These are phyloP conservation scores for Alliaria petiolata DNA, from an alignment of 345 rosid species.

Conservation along the genomic window DNA sequence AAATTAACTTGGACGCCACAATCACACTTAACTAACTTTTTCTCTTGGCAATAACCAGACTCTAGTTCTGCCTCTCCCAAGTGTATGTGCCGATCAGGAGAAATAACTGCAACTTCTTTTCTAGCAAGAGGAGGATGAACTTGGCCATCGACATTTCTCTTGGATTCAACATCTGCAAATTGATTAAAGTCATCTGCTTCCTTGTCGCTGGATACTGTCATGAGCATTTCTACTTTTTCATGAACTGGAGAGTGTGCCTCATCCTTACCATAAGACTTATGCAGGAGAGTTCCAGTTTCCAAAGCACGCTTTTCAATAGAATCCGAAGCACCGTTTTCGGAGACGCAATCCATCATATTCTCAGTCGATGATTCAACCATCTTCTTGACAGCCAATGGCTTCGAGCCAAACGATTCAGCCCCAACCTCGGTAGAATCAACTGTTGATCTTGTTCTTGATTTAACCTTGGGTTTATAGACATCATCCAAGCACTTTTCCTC, in stretches of 20 bases:
- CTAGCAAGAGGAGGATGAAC: neutral
- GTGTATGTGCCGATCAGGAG: too few species aligned
- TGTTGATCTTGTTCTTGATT: constrained; percentile 7
- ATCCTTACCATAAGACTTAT: too few species aligned
- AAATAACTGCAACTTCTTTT: constrained; percentile 8
- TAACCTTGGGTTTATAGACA: constrained; percentile 23
- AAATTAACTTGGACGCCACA: constrained; percentile 29
- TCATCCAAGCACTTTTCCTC: constrained; percentile 31
- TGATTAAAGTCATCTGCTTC: neutral
- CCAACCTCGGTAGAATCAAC: neutral
- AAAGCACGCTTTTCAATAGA: too few species aligned
- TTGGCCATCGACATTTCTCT: constrained; percentile 8
- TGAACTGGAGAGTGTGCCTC: neutral
- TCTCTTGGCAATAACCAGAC: constrained; percentile 26
- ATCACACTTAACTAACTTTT: constrained; percentile 18
- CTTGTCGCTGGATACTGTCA: constrained; percentile 12
- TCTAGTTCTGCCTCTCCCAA: constrained; percentile 25
- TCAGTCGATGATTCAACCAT: neutral
- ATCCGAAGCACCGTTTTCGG: neutral
- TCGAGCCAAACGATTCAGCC: neutral
- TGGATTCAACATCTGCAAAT: constrained; percentile 8
- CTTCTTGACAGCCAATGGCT: neutral
- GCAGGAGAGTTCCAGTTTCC: too few species aligned
- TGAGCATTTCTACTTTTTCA: neutral
- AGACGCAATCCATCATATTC: neutral